Base-by-base conservation (phyloP, 2,329 filamentous ascomycete genomes). In the Diaporthe destruens region DNA sequence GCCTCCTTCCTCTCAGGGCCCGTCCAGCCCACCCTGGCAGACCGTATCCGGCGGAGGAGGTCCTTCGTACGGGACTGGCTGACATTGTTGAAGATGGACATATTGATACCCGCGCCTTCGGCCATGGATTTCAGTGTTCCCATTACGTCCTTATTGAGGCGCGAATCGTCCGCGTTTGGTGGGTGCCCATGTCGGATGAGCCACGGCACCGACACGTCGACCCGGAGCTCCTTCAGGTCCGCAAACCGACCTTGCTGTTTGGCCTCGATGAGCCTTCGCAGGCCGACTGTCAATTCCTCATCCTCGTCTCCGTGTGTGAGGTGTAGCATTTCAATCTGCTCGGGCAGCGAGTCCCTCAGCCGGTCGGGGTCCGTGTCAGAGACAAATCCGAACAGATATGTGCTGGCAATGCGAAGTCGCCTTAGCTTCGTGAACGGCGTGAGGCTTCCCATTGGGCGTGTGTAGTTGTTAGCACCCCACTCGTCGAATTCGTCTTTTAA, bases 221-320 rank as follows among this genome's bases (percentile, higher is more conserved):
- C 67, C 1, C 12, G 61, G 32, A 70, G n/a, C 42, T 61, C 67
- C 20, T 36, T 61, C 3, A 70, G 67, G 4, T 51, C 29, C 11
- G 39, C 2, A 44, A 70, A 61, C 8, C 67, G 34, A 11, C 67
- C 67, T 6, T 51, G 32, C 23, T 70, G 55, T 20, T 32, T 70
- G 11, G 67, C 67, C 49, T 70, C 55, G 42, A 70, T n/a, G 3
- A 70, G 12, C 32, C 42, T 70, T 11, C 56, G 55, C n/a, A 70
- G 44, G 44, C 67, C 67, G 18, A 51, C 67, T 9, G 67, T 70
- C 32, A 70, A 9, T 16, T 70, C 67, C 23, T 70, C 67, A 12
- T 70, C 67, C 49, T 70, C 67, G 5, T 70, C 67, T 18, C 67
- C 67, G 34, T 70, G 67, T 1, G 67, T 70, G 20, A 70, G 55